phyloP scores from a whole-genome alignment of 768 basidiomycete species.

The Phanerochaete carnosa region DNA sequence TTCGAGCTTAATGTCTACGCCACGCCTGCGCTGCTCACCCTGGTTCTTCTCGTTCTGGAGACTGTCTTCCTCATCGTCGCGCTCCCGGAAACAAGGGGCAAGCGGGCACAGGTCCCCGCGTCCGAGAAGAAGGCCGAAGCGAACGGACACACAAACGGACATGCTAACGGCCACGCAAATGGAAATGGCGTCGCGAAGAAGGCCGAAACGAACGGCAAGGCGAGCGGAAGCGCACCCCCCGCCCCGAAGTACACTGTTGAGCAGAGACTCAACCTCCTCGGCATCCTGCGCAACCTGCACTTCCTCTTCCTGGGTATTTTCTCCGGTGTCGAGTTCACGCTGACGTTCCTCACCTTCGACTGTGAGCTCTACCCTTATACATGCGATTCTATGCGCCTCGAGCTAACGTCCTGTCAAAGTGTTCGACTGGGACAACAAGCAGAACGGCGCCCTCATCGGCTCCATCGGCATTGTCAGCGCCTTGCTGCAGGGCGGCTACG shows the following conservation, averaged over 20 bases:
- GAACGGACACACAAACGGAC: constrained; percentile 19
- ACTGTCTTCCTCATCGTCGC: constrained; percentile 71
- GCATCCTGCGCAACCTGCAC: constrained; percentile 64
- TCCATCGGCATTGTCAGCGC: constrained; percentile 91
- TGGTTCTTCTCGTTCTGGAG: constrained; percentile 74
- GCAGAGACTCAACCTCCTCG: constrained; percentile 55
- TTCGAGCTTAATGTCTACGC: constrained; percentile 85
- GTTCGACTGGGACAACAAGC: constrained; percentile 84
- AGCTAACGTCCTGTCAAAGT: constrained; percentile 41
- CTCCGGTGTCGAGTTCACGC: constrained; percentile 94
- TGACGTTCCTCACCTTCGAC: constrained; percentile 93
- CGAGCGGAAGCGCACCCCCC: constrained; percentile 13
- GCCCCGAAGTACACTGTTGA: constrained; percentile 26
- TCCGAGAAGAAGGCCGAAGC: constrained; percentile 17
- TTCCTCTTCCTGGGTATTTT: constrained; percentile 87
- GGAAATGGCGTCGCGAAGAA: constrained; percentile 14
- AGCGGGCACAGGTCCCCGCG: constrained; percentile 21
- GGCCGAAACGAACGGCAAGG: no score
- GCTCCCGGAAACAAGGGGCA: constrained; percentile 85
- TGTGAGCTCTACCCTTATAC: constrained; percentile 41
- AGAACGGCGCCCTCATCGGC: constrained; percentile 81
- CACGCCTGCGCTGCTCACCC: constrained; percentile 79
- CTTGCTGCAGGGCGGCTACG: constrained; percentile 90
- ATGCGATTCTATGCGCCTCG: neutral
- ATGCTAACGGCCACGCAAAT: constrained; percentile 1